A percentile compares a stretch with the other conserved stretches of the same genome.
Conservation (phyloP, 2,329 filamentous ascomycete species). For the Aspergillus proliferans region DNA sequence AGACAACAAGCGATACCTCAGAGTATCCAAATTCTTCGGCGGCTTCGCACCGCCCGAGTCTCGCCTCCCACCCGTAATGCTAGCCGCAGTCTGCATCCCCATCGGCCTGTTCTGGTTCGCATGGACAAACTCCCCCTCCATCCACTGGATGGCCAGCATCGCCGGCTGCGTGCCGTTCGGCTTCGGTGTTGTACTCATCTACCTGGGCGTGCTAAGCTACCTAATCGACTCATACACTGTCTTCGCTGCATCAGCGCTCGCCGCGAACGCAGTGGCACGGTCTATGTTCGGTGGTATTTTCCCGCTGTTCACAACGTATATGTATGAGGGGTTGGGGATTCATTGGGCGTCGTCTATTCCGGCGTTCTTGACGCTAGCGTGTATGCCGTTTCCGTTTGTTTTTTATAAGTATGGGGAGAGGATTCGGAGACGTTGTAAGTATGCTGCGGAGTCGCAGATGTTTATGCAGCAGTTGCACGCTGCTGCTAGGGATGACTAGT, state of each 20-base stretch:
- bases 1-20: conserved; percentile 22
- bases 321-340: conserved; percentile 20
- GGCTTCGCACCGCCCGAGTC: conserved; percentile 23
- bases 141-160: conserved; percentile 21
- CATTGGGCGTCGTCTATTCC: conserved; percentile 22
- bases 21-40: conserved; percentile 9
- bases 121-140: conserved; percentile 24
- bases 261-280: conserved; percentile 20
- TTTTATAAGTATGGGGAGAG: conserved; percentile 20
- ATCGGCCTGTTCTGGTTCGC: conserved; percentile 28
- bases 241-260: conserved; percentile 20
- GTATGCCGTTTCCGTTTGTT: conserved; percentile 21
- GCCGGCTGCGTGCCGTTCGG: conserved; percentile 19
- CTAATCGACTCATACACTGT: conserved; percentile 23
- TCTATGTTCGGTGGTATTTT: conserved; percentile 21
- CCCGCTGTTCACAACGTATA: conserved; percentile 23
- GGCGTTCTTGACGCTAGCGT: conserved; percentile 20
- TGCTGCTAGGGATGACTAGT: neutral
- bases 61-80: conserved; percentile 20
- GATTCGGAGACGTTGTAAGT: neutral
- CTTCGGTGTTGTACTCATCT: conserved; percentile 21
- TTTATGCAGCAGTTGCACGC: neutral
- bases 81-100: conserved; percentile 20
- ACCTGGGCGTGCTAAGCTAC: conserved; percentile 22
- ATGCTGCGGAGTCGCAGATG: neutral